Base-by-base conservation (phyloP, 805 yeast genomes). In the Myxozyma neotropica region DNA sequence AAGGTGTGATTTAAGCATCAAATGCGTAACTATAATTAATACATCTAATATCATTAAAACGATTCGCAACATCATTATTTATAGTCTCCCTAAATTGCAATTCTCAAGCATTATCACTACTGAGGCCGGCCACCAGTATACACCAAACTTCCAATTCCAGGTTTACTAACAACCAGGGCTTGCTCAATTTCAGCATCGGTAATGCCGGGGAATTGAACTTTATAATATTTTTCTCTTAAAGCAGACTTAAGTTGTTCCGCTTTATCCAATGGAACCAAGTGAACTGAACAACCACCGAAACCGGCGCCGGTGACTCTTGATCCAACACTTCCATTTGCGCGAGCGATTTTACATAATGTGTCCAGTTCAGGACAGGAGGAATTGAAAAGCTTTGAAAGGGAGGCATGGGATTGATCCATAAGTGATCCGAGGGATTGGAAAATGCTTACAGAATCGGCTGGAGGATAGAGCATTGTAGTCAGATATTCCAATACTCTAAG, bases 291-390 rank as follows among this genome's bases (percentile, higher is more conserved):
- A 4, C 91, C 91, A 29, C 91, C 91, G 79, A 84, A 86, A 2
- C 92, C 92, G 21, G 92, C 91, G 31, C 91, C 92, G 8, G 91
- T 86, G 21, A 84, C 79, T 57, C 92, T 77, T 0, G 88, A 82
- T 17, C 91, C 91, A 59, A 72, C 77, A 0, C 88, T 76, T 2
- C 91, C 91, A 61, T 80, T 77, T 1, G 64, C 70, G 40, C 75
- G 70, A 3, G 89, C 89, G 54, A 86, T 79, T 6, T 67, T 56
- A 68, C 87, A 82, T 42, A 86, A 70, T 12, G 72, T 71, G 57
- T 85, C 82, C 55, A 84, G 78, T 61, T 81, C 85, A 0, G 77
- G 77, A 62, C 82, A 81, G 2, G 88, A 84, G 55, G 86, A 82
- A 58, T 83, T 78, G 72, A 78, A 82, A 35, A 77, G 71, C 27